A percentile compares a stretch with the other conserved stretches of the same genome.
Evolutionary conservation across 2,329 filamentous ascomycete genomes (phyloP).

Genomic region (Nothophoma quercina): DNA sequence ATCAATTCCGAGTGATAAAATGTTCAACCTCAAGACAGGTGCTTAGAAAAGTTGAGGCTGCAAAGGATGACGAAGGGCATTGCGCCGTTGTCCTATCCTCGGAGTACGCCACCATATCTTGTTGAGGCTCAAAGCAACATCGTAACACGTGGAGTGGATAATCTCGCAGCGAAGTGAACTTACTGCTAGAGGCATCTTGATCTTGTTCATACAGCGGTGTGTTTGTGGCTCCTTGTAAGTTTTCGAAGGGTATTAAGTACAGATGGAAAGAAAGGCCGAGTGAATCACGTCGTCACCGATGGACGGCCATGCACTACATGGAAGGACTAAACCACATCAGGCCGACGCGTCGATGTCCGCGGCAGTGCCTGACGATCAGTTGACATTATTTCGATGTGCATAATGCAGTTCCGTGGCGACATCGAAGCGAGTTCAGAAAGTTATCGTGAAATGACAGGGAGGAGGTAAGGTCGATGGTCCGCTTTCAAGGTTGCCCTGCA

Average conservation of each 20-base stretch:
- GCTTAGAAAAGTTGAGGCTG: no score
- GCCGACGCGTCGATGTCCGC: constrained; percentile 7
- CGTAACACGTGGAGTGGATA: no score
- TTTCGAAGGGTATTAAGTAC: background rate
- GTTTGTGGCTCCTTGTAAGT: background rate
- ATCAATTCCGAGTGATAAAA: background rate
- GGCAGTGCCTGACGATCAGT: constrained; percentile 8
- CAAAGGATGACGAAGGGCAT: background rate
- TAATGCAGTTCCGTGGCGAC: background rate
- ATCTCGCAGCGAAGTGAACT: no score
- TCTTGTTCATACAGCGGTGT: constrained; percentile 16
- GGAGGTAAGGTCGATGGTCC: background rate
- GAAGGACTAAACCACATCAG: constrained; percentile 23
- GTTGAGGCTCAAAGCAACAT: background rate
- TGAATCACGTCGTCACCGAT: constrained; percentile 19
- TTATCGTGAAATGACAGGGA: background rate
- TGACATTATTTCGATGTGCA: background rate
- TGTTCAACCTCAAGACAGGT: no score
- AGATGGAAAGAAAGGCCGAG: background rate
- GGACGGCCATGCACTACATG: constrained; percentile 11
- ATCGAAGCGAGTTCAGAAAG: background rate
- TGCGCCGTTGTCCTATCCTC: background rate
- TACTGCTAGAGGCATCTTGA: constrained; percentile 47
- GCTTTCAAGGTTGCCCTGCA: constrained; percentile 1
- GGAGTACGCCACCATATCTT: background rate